These are phyloP conservation scores for Samsoniella hepiali DNA, from an alignment of 2,329 filamentous ascomycete species.

Conservation along the genomic window DNA sequence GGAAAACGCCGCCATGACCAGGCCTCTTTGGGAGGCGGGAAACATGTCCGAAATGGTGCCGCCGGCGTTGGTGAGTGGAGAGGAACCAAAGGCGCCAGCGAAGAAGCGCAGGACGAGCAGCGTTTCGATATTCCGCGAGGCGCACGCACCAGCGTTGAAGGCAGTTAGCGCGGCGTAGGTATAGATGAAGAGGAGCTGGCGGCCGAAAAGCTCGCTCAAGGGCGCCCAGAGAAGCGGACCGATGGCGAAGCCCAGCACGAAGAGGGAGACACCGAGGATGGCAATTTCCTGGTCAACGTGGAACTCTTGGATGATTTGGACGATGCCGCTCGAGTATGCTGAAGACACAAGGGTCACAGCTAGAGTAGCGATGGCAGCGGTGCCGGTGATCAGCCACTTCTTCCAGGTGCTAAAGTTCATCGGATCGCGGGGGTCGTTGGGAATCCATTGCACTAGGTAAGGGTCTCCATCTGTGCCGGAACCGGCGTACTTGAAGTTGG, in stretches of 20 bases:
- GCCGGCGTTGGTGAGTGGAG: slow-evolving; percentile 53
- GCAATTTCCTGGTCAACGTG: slow-evolving; percentile 63
- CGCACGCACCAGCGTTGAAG: slow-evolving; percentile 54
- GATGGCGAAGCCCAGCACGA: slow-evolving; percentile 54
- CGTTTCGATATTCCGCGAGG: slow-evolving; percentile 50
- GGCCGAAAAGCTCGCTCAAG: slow-evolving; percentile 55
- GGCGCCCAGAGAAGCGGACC: slow-evolving; percentile 60
- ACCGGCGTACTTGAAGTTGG: too few species aligned
- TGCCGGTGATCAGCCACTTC: too few species aligned
- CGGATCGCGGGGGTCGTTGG: too few species aligned
- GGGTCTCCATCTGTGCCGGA: too few species aligned
- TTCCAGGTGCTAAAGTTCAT: too few species aligned
- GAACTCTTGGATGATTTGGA: slow-evolving; percentile 47
- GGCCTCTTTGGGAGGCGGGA: slow-evolving; percentile 44
- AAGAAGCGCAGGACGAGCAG: slow-evolving; percentile 61
- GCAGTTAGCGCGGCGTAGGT: slow-evolving; percentile 51
- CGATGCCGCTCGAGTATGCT: too few species aligned
- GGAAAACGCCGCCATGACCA: slow-evolving; percentile 53
- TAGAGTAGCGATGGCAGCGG: too few species aligned
- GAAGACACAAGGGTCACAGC: too few species aligned
- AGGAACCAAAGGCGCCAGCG: slow-evolving; percentile 53
- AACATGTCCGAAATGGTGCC: slow-evolving; percentile 59
- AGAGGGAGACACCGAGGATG: slow-evolving; percentile 62
- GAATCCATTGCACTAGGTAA: too few species aligned
- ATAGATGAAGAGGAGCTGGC: slow-evolving; percentile 50